Conservation (phyloP, 306 rosid species). For the Lathyrus tuberosus region DNA sequence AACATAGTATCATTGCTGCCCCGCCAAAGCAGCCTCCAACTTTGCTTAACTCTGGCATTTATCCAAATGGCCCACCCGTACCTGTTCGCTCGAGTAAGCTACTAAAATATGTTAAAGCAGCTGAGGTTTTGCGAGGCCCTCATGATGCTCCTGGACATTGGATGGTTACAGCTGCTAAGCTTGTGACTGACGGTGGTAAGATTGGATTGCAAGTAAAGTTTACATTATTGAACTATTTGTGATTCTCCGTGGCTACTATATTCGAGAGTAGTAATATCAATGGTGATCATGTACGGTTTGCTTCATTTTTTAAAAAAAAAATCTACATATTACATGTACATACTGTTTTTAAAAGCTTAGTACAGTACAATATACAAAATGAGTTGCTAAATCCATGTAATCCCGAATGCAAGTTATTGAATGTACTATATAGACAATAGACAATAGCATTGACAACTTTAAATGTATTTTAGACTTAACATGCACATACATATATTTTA, state of each 20-base stretch:
- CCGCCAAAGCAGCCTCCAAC: constrained; percentile 72
- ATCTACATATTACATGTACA: constrained; percentile 35
- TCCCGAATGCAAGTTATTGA: no score
- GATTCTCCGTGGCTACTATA: constrained; percentile 40
- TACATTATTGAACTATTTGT: constrained; percentile 79
- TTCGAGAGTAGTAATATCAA: constrained; percentile 30
- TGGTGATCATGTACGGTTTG: constrained; percentile 27
- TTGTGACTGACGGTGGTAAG: constrained; percentile 75
- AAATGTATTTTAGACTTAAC: no score
- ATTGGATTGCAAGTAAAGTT: constrained; percentile 86
- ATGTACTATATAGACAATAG: no score
- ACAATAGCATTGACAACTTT: no score
- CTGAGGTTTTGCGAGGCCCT: constrained; percentile 88
- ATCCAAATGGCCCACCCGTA: constrained; percentile 85
- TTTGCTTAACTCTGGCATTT: constrained; percentile 79
- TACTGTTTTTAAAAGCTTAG: constrained; percentile 41
- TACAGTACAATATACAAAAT: constrained; percentile 46
- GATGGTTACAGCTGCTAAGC: constrained; percentile 88
- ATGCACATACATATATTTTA: no score
- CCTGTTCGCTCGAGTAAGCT: constrained; percentile 65
- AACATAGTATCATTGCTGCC: constrained; percentile 57
- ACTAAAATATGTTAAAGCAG: constrained; percentile 74
- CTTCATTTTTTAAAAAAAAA: constrained; percentile 32
- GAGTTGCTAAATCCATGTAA: constrained; percentile 30
- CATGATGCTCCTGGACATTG: constrained; percentile 95